These are phyloP conservation scores for Croton laevigatus DNA, from an alignment of 441 rosid genomes.

Conservation along the genomic window DNA sequence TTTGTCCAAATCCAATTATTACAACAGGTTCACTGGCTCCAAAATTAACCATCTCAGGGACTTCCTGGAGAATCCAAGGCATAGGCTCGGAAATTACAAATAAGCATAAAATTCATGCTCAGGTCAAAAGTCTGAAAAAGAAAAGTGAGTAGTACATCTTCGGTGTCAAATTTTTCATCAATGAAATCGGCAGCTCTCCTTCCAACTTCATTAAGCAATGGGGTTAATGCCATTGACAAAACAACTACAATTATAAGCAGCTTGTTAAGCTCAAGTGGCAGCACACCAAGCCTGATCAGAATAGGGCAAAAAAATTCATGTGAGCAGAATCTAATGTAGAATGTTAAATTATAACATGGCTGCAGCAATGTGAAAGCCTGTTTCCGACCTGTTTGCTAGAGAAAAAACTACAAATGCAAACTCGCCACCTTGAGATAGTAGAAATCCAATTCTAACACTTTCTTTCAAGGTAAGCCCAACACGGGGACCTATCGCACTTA, in stretches of 20 bases:
- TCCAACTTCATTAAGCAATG: slow-evolving; percentile 82
- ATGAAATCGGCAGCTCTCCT: slow-evolving; percentile 77
- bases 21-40: slow-evolving; percentile 84
- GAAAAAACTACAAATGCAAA: slow-evolving; percentile 95
- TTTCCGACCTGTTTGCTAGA: slow-evolving; percentile 78
- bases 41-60: slow-evolving; percentile 50
- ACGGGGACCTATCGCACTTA: slow-evolving; percentile 87
- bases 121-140: background rate
- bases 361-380: slow-evolving; percentile 17
- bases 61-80: slow-evolving; percentile 42
- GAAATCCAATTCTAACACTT: slow-evolving; percentile 87
- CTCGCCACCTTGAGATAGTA: slow-evolving; percentile 97
- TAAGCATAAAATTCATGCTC: background rate
- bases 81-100: slow-evolving; percentile 8
- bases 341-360: slow-evolving; percentile 19
- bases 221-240: slow-evolving; percentile 97
- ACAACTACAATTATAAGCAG: slow-evolving; percentile 95
- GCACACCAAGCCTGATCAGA: slow-evolving; percentile 81
- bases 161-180: slow-evolving; percentile 47
- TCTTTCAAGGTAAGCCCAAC: slow-evolving; percentile 88
- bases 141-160: slow-evolving; percentile 38
- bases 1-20: slow-evolving; percentile 90
- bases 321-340: slow-evolving; percentile 24
- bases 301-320: slow-evolving; percentile 16
- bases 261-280: slow-evolving; percentile 98